These are phyloP conservation scores for Eutrema yunnanense DNA, from an alignment of 345 rosid genomes.

Conservation along the genomic window DNA sequence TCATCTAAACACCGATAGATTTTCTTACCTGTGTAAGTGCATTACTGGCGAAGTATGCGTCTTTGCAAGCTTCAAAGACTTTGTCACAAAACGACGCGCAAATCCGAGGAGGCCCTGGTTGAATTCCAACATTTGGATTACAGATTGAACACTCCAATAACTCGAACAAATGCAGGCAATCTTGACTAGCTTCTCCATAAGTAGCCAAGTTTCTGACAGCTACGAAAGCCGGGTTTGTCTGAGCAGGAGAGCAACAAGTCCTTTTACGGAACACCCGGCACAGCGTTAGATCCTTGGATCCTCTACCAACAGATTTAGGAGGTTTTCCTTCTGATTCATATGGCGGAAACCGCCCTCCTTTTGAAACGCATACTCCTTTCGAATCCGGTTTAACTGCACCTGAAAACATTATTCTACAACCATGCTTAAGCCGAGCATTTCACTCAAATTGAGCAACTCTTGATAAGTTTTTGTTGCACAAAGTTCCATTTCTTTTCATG, in stretches of 20 bases:
- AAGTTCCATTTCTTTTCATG: not conserved
- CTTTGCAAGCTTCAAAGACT: constrained; percentile 70
- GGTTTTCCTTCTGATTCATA: constrained; percentile 72
- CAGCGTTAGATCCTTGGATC: constrained; percentile 70
- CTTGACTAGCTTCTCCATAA: constrained; percentile 76
- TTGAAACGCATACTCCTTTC: constrained; percentile 59
- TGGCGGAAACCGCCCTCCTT: constrained; percentile 82
- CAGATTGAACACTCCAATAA: constrained; percentile 94
- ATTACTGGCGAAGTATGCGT: constrained; percentile 86
- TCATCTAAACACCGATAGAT: not conserved
- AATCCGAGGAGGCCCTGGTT: constrained; percentile 80
- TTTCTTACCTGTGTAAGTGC: constrained; percentile 48
- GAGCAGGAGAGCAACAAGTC: constrained; percentile 80
- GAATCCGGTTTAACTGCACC: constrained; percentile 37
- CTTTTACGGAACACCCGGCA: constrained; percentile 77
- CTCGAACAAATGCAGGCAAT: constrained; percentile 79
- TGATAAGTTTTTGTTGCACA: not conserved
- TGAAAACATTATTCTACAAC: constrained; percentile 15
- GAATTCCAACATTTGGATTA: constrained; percentile 72
- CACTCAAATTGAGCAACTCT: not conserved
- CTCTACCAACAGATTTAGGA: constrained; percentile 59
- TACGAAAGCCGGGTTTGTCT: constrained; percentile 81
- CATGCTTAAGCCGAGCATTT: not conserved
- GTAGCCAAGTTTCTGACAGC: constrained; percentile 71
- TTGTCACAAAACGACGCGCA: constrained; percentile 72